Evolutionary conservation across 345 rosid species (phyloP).

Genomic region (Ceriops decandra): DNA sequence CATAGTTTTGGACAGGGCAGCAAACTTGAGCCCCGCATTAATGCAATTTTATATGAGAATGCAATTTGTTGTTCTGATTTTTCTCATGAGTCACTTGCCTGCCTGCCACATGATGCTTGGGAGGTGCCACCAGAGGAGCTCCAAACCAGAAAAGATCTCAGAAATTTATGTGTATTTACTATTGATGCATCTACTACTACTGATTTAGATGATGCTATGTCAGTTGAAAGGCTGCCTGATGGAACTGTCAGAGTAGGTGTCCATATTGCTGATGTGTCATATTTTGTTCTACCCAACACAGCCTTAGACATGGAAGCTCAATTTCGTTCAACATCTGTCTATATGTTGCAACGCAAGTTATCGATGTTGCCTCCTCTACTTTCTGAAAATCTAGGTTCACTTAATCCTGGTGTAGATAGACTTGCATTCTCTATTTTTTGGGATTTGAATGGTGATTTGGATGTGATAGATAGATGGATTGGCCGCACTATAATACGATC

Average conservation of each 20-base stretch:
- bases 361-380: slow-evolving; percentile 79
- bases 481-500: slow-evolving; percentile 70
- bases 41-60: slow-evolving; percentile 68
- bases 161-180: slow-evolving; percentile 67
- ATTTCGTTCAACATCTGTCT: slow-evolving; percentile 73
- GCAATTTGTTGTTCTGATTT: slow-evolving; percentile 58
- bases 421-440: slow-evolving; percentile 83
- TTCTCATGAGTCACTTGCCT: slow-evolving; percentile 47
- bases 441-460: slow-evolving; percentile 59
- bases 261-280: slow-evolving; percentile 85
- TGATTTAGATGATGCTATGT: slow-evolving; percentile 93
- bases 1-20: slow-evolving; percentile 66
- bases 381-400: slow-evolving; percentile 70
- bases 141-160: slow-evolving; percentile 55
- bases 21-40: slow-evolving; percentile 61
- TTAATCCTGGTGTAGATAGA: slow-evolving; percentile 76
- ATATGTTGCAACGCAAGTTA: slow-evolving; percentile 56
- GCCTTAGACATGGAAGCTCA: slow-evolving; percentile 73
- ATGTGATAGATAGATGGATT: slow-evolving; percentile 67
- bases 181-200: slow-evolving; percentile 71
- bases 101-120: slow-evolving; percentile 75
- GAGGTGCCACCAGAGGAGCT: slow-evolving; percentile 63
- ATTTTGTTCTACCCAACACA: slow-evolving; percentile 78
- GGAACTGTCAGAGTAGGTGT: slow-evolving; percentile 75
- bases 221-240: slow-evolving; percentile 55